phyloP scores from a whole-genome alignment of 2,329 filamentous ascomycete species.

The Plectosphaerella sp. region DNA sequence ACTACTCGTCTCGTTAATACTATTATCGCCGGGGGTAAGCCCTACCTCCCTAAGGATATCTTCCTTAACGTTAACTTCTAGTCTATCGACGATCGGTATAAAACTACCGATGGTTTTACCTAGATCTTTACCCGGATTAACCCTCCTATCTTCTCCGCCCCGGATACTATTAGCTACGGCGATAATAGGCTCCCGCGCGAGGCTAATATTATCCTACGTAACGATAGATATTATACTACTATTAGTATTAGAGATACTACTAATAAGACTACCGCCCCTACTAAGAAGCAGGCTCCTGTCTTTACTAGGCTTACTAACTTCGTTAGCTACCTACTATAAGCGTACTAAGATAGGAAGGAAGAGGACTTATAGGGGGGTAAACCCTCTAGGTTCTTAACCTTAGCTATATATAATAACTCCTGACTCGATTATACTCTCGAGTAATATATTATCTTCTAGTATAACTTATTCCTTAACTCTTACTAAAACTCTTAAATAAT shows the following conservation, averaged over 20 bases:
- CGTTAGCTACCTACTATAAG: conserved; percentile 38
- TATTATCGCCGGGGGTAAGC: conserved; percentile 50
- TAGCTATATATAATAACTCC: too few relatives aligned
- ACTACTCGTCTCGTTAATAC: conserved; percentile 52
- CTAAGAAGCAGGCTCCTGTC: conserved; percentile 45
- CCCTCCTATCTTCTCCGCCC: conserved; percentile 43
- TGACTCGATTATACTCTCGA: too few relatives aligned
- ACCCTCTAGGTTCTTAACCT: too few relatives aligned
- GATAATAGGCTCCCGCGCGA: conserved; percentile 54
- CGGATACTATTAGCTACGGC: conserved; percentile 56
- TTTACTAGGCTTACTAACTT: conserved; percentile 43
- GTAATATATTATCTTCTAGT: too few relatives aligned
- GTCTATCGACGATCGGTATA: conserved; percentile 32
- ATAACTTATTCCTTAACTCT: too few relatives aligned
- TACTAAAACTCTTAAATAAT: too few relatives aligned
- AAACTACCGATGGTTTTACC: conserved; percentile 47
- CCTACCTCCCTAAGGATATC: conserved; percentile 57
- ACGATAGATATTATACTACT: conserved; percentile 54
- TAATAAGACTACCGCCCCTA: conserved; percentile 55
- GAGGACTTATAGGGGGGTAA: too few relatives aligned
- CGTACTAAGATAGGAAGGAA: neutral
- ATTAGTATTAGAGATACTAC: conserved; percentile 44
- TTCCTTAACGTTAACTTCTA: conserved; percentile 68
- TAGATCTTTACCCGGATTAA: conserved; percentile 63
- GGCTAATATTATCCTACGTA: conserved; percentile 38